Conservation (phyloP, 441 rosid species). For the Syzygium syzygioides region DNA sequence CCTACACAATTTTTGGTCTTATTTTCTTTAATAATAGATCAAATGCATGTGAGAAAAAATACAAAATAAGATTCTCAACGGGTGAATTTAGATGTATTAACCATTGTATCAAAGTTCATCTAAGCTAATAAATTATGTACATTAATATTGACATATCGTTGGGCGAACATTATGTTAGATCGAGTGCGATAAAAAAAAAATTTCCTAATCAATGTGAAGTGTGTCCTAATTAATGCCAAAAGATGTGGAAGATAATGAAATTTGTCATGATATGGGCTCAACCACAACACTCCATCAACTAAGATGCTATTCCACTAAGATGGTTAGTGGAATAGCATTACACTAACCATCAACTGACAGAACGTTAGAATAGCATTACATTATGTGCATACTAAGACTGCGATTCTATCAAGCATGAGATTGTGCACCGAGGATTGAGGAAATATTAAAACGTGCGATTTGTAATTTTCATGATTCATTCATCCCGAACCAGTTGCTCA, state of each 20-base stretch:
- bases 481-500: background rate
- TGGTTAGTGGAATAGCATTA: background rate
- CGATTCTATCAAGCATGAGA: background rate
- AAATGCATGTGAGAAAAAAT: no score
- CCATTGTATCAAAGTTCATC: no score
- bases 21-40: no score
- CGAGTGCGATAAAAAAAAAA: background rate
- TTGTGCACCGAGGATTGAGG: background rate
- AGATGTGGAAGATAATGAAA: background rate
- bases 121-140: background rate
- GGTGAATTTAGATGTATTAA: no score
- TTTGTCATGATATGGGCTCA: background rate
- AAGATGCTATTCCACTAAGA: background rate
- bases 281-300: background rate
- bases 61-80: accelerated
- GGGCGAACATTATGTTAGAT: background rate
- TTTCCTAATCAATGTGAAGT: no score
- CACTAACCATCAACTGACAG: background rate
- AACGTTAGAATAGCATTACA: background rate
- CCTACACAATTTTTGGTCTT: no score
- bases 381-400: no score
- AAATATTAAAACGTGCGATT: background rate
- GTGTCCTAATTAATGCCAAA: background rate
- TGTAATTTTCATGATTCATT: background rate
- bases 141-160: background rate